Percentiles rank a stretch among this genome's conserved stretches.
phyloP scores from a whole-genome alignment of 345 rosid species.

The Excoecaria cochinchinensis region DNA sequence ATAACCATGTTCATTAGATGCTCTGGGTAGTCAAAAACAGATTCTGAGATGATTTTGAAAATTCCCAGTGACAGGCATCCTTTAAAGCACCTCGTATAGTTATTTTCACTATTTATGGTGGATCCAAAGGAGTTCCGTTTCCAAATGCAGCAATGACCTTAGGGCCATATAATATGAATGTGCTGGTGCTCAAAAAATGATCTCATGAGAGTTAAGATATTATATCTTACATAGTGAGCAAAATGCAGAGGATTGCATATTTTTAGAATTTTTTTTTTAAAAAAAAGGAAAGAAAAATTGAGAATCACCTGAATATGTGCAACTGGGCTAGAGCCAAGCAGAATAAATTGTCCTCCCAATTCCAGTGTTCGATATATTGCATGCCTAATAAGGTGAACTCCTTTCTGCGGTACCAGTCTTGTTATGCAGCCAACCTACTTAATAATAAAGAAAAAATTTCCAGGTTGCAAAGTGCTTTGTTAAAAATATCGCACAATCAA shows the following conservation, averaged over 20 bases:
- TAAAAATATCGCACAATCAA: background rate
- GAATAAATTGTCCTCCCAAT: constrained; percentile 92
- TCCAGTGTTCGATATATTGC: constrained; percentile 87
- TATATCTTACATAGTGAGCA: background rate
- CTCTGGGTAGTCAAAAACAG: too few species aligned
- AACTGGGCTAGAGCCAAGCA: constrained; percentile 97
- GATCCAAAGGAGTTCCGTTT: background rate
- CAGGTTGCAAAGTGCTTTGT: background rate
- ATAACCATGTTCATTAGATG: too few species aligned
- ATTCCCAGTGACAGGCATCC: too few species aligned
- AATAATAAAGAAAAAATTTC: background rate
- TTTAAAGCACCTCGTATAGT: background rate
- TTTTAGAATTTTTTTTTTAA: too few species aligned
- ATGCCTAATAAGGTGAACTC: constrained; percentile 93
- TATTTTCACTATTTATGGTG: background rate
- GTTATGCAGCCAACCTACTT: constrained; percentile 92
- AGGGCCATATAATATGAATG: background rate
- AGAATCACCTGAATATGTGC: constrained; percentile 75
- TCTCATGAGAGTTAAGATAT: background rate
- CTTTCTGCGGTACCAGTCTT: constrained; percentile 96
- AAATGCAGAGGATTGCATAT: background rate
- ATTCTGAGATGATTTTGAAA: too few species aligned
- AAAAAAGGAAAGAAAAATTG: background rate
- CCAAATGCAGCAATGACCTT: background rate
- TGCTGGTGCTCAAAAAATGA: background rate